Conservation (phyloP, 2,329 filamentous ascomycete genomes). For the Microthyrium microscopicum region DNA sequence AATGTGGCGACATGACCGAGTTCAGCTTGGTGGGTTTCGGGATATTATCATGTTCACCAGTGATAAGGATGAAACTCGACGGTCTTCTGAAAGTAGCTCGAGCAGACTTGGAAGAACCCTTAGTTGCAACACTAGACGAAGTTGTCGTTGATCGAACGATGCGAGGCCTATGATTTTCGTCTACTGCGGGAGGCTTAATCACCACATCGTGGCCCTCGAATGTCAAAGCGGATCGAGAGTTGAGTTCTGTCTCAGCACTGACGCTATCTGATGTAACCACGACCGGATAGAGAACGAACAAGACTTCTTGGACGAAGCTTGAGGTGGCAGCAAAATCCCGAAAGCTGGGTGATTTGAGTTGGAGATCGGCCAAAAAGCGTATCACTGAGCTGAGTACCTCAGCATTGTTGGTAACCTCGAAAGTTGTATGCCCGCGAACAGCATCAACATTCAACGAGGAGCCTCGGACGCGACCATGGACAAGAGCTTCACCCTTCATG, state of each 20-base stretch:
- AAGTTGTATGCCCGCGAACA: constrained; percentile 24
- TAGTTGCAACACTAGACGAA: constrained; percentile 30
- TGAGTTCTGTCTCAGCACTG: constrained; percentile 70
- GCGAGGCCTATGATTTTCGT: constrained; percentile 37
- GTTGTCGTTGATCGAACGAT: constrained; percentile 60
- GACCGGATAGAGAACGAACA: constrained; percentile 70
- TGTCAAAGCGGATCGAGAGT: constrained; percentile 61
- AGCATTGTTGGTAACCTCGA: constrained; percentile 43
- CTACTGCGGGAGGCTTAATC: constrained; percentile 55
- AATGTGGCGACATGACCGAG: constrained; percentile 42
- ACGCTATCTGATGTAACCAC: constrained; percentile 76
- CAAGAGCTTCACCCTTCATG: background rate
- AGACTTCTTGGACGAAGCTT: constrained; percentile 63
- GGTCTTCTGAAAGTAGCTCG: constrained; percentile 54
- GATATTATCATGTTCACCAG: constrained; percentile 43
- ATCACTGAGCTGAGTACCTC: constrained; percentile 59
- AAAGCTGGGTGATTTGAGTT: constrained; percentile 60
- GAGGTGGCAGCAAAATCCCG: constrained; percentile 67
- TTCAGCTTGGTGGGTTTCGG: constrained; percentile 47
- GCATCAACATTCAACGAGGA: constrained; percentile 10
- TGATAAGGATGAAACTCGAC: constrained; percentile 83
- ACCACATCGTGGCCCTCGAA: constrained; percentile 79
- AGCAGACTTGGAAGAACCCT: constrained; percentile 16
- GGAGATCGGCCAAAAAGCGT: constrained; percentile 62
- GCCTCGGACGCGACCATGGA: too few species aligned